phyloP scores from a whole-genome alignment of 768 basidiomycete species.

The Sistotremastrum niveocremeum region DNA sequence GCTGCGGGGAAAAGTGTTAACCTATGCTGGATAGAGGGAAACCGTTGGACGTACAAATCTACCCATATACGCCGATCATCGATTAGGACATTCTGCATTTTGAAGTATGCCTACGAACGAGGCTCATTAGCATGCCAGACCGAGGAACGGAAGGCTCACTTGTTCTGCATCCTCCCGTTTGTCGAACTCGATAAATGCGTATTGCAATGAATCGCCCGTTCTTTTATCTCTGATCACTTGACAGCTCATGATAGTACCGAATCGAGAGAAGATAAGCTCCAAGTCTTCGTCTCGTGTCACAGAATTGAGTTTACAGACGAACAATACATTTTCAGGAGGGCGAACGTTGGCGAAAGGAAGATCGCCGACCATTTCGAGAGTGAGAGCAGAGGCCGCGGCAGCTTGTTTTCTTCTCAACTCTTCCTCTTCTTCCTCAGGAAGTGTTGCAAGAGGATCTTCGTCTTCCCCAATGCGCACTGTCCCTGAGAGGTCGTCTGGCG shows the following conservation, averaged over 20 bases:
- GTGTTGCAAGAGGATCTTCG: constrained; percentile 72
- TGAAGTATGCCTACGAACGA: constrained; percentile 74
- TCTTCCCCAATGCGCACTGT: constrained; percentile 89
- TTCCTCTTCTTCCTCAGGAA: constrained; percentile 82
- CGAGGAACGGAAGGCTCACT: constrained; percentile 28
- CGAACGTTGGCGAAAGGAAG: constrained; percentile 95
- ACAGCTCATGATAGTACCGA: constrained; percentile 92
- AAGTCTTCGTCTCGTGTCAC: constrained; percentile 94
- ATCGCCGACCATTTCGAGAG: constrained; percentile 99
- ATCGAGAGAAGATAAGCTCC: constrained; percentile 93
- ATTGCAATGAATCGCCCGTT: constrained; percentile 93
- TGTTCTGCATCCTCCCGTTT: constrained; percentile 88
- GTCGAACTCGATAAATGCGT: constrained; percentile 98
- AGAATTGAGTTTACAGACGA: constrained; percentile 96
- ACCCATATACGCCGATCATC: constrained; percentile 99
- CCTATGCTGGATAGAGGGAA: constrained; percentile 1
- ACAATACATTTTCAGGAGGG: constrained; percentile 95
- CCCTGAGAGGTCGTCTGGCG: constrained; percentile 50
- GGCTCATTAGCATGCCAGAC: too few relatives aligned
- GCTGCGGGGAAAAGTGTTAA: constrained; percentile 19
- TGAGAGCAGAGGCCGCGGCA: constrained; percentile 85
- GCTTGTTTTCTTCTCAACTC: constrained; percentile 71
- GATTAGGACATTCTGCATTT: constrained; percentile 98
- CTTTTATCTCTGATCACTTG: constrained; percentile 94
- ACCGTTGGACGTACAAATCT: constrained; percentile 66